These are phyloP conservation scores for Fusarium miscanthi DNA, from an alignment of 2,329 filamentous ascomycete genomes.

Conservation along the genomic window DNA sequence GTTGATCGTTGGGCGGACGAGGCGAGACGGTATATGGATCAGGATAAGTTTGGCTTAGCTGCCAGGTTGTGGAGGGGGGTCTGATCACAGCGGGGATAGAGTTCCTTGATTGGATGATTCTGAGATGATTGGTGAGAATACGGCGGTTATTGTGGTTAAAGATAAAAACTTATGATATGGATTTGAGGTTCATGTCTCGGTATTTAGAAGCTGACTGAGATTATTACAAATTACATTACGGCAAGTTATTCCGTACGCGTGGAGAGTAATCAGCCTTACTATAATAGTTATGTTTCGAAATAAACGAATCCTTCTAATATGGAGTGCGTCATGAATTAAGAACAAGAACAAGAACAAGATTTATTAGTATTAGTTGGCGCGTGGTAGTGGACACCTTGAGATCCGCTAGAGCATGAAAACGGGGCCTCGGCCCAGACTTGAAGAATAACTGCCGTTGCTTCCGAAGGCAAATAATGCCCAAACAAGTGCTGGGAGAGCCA, in stretches of 20 bases:
- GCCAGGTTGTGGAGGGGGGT: background rate
- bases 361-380: slow-evolving; percentile 2
- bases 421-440: slow-evolving; percentile 1
- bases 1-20: background rate
- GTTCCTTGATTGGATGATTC: slow-evolving; percentile 4
- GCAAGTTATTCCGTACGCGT: background rate
- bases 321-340: slow-evolving; percentile 17
- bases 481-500: background rate
- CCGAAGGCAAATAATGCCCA: slow-evolving; percentile 5
- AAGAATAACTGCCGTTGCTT: slow-evolving; percentile 20
- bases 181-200: background rate
- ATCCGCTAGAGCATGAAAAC: background rate
- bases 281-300: background rate
- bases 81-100: slow-evolving; percentile 9
- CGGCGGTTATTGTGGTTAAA: background rate
- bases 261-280: background rate
- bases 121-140: slow-evolving; percentile 1
- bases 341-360: slow-evolving; percentile 23
- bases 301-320: slow-evolving; percentile 14
- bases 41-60: slow-evolving; percentile 9
- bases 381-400: slow-evolving; percentile 23
- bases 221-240: background rate
- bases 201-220: background rate
- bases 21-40: slow-evolving; percentile 16
- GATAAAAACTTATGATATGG: background rate